Conservation (phyloP, 495 filamentous ascomycete species). For the Talaromyces proteolyticus region DNA sequence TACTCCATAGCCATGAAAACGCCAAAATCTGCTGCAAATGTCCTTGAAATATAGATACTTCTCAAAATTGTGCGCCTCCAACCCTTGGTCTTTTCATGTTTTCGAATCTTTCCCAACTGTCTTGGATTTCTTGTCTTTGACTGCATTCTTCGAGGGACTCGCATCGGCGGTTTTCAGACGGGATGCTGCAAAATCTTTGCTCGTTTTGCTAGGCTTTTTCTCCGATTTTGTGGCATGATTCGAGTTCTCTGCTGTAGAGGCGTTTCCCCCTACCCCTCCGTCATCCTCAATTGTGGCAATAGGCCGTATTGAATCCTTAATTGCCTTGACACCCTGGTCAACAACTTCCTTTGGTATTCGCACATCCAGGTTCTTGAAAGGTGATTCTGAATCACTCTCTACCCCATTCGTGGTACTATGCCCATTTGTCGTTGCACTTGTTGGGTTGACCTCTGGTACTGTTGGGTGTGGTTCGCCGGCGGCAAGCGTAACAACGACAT, state of each 20-base stretch:
- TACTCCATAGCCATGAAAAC: background rate
- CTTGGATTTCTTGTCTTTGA: conserved; percentile 20
- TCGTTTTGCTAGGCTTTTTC: conserved; percentile 7
- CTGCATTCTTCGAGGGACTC: conserved; percentile 18
- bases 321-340: conserved; percentile 36
- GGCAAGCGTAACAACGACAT: conserved; percentile 36
- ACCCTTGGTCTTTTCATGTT: background rate
- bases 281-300: conserved; percentile 43
- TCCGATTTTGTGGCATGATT: conserved; percentile 1
- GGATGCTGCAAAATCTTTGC: conserved; percentile 2
- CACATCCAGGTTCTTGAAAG: conserved; percentile 34
- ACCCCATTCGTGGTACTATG: conserved; percentile 12
- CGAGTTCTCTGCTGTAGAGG: background rate
- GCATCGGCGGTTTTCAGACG: conserved; percentile 12
- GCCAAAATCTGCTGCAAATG: background rate
- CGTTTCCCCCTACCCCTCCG: too few species aligned
- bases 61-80: background rate
- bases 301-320: conserved; percentile 43
- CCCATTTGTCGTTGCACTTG: conserved; percentile 10
- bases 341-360: conserved; percentile 35
- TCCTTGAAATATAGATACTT: background rate
- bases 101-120: conserved; percentile 10
- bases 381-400: conserved; percentile 19
- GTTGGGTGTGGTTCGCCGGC: conserved; percentile 29
- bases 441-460: conserved; percentile 12